Evolutionary conservation across 148 eudicot genomes (phyloP), one percentile per base, ranked within the genome.

Genomic region (Chenopodium quinoa): DNA sequence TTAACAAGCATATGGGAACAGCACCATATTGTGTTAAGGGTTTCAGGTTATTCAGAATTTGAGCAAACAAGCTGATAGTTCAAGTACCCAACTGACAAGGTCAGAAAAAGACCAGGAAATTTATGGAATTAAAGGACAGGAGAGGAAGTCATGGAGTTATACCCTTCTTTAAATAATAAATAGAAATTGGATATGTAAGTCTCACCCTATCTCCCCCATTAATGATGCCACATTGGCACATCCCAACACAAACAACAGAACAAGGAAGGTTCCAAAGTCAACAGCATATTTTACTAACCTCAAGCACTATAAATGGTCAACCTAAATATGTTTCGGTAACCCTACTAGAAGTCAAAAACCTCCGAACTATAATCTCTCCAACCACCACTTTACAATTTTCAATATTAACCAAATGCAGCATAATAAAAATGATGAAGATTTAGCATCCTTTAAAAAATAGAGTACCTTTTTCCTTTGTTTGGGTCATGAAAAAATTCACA

Each of bases 401-500:
- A 69, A 40, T 5, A 69, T 16, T 32, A 34, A 10, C 2, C 22
- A 69, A 32, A 34, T 69, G 10, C 47, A 76, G 71, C 56, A 25
- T 56, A 16, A 78, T 72, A 16, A 12, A 79, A 11, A 66, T 37
- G 23, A 66, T 65, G n/a, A 79, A 29, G 19, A 50, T 20, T 27
- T 62, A 32, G 64, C 66, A 68, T 34, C 65, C 52, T 72, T 20
- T 52, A 48, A 37, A 72, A 40, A 68, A 46, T 79, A 19, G 1
- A n/a, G 16, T 82, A 95, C 99, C 99, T 93, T 88, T 73, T 96
- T 70, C 98, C 97, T 81, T 90, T 92, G 81, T 83, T 84, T 79
- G 98, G 99, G 79, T 96, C 99, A 75, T 96, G 99, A 78, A 93
- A 92, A 88, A 96, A 93, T 83, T 96, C 99, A 82, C 99, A 96